A percentile compares a stretch with the other conserved stretches of the same genome.
Evolutionary conservation across 768 basidiomycete genomes (phyloP).

Genomic region (Suillus sp.): DNA sequence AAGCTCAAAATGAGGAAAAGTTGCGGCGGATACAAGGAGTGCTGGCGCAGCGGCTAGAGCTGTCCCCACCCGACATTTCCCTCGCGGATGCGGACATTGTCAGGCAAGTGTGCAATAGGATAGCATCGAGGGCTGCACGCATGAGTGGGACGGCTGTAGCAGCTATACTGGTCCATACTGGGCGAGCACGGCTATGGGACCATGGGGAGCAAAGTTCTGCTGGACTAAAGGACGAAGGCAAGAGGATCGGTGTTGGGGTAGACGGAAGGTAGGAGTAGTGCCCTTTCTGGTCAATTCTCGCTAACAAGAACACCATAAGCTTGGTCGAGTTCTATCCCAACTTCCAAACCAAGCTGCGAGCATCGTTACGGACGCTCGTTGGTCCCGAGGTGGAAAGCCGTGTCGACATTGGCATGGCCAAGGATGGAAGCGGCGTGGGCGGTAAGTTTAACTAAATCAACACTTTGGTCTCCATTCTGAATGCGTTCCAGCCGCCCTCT

Average conservation of each 20-base stretch:
- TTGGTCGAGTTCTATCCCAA: conserved; percentile 91
- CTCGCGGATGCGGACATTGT: conserved; percentile 74
- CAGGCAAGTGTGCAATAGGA: conserved; percentile 74
- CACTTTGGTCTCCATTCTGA: conserved; percentile 13
- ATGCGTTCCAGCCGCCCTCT: conserved; percentile 68
- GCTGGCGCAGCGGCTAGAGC: conserved; percentile 58
- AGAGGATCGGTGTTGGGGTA: conserved; percentile 78
- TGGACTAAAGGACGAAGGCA: conserved; percentile 38
- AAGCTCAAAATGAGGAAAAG: conserved; percentile 28
- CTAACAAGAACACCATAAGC: conserved; percentile 41
- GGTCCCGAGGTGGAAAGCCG: conserved; percentile 79
- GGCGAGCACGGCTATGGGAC: conserved; percentile 56
- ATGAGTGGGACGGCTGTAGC: conserved; percentile 89
- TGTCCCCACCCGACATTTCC: conserved; percentile 46
- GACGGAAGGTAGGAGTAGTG: conserved; percentile 75
- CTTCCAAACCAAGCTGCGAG: conserved; percentile 75
- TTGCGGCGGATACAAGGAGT: conserved; percentile 60
- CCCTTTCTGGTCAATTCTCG: background rate
- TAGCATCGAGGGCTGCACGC: conserved; percentile 79
- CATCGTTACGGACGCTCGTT: conserved; percentile 72
- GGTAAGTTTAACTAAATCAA: conserved; percentile 55
- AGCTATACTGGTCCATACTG: conserved; percentile 81
- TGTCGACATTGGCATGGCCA: conserved; percentile 89
- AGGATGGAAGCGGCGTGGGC: conserved; percentile 97
- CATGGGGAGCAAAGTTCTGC: conserved; percentile 27